A percentile compares a stretch with the other conserved stretches of the same genome.
Evolutionary conservation across 2,329 filamentous ascomycete species (phyloP).

Genomic region (Fusarium irregulare): DNA sequence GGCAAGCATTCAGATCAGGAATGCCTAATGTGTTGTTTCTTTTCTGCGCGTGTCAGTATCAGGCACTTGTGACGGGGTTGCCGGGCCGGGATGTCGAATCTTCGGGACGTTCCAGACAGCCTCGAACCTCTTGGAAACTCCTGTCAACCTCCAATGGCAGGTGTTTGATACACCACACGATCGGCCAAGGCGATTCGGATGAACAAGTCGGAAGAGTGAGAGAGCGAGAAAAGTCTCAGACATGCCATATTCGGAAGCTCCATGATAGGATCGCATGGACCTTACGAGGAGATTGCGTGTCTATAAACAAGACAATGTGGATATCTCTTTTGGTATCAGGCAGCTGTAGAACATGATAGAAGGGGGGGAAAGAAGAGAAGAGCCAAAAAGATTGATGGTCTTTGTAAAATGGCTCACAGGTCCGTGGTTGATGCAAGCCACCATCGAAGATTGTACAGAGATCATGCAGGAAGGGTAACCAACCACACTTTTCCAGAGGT

Average conservation of each 20-base stretch:
- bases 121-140: constrained; percentile 27
- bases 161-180: constrained; percentile 29
- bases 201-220: background rate
- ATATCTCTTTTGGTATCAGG: constrained; percentile 15
- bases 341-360: background rate
- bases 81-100: constrained; percentile 31
- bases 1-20: background rate
- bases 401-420: constrained; percentile 42
- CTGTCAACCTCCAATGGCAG: constrained; percentile 30
- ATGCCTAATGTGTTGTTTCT: background rate
- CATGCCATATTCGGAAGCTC: background rate
- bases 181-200: background rate
- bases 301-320: constrained; percentile 1
- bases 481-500: background rate
- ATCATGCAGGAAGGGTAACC: constrained; percentile 15
- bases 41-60: constrained; percentile 7
- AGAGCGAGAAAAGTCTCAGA: constrained; percentile 3
- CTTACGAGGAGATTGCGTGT: background rate
- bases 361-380: background rate
- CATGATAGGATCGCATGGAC: constrained; percentile 32
- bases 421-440: constrained; percentile 35
- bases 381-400: background rate
- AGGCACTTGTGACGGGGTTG: constrained; percentile 33
- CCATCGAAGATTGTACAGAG: constrained; percentile 29
- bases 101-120: constrained; percentile 13